phyloP scores from a whole-genome alignment of 208 protist species.

The Leishmania aethiopica region DNA sequence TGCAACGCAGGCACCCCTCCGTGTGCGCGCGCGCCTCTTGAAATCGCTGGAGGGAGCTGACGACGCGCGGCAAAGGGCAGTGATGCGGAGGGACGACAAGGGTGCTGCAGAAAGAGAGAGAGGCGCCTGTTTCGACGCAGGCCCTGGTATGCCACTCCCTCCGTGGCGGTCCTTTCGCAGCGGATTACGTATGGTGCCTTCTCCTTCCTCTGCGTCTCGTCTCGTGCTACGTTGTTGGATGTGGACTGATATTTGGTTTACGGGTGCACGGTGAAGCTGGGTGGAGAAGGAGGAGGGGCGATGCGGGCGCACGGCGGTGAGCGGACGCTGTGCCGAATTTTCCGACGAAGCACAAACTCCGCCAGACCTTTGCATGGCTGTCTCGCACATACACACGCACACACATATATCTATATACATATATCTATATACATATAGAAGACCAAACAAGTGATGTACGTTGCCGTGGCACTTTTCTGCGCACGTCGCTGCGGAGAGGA shows the following conservation, averaged over 20 bases:
- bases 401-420: too few relatives aligned
- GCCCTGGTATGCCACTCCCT: background rate
- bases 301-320: background rate
- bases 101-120: background rate
- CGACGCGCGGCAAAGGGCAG: background rate
- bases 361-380: background rate
- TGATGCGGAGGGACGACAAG: background rate
- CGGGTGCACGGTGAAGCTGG: background rate
- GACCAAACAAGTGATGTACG: too few relatives aligned
- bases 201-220: background rate
- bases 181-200: background rate
- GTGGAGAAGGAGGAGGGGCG: background rate
- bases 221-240: background rate
- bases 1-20: background rate
- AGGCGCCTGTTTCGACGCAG: background rate
- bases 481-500: background rate
- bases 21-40: background rate
- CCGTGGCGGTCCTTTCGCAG: background rate
- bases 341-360: background rate
- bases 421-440: background rate
- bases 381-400: background rate
- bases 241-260: background rate
- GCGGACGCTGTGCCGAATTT: background rate
- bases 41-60: background rate
- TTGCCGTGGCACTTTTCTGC: background rate